A percentile compares a stretch with the other conserved stretches of the same genome.
Conservation (phyloP, 2,329 filamentous ascomycete genomes). For the Colletotrichum tamarilloi region DNA sequence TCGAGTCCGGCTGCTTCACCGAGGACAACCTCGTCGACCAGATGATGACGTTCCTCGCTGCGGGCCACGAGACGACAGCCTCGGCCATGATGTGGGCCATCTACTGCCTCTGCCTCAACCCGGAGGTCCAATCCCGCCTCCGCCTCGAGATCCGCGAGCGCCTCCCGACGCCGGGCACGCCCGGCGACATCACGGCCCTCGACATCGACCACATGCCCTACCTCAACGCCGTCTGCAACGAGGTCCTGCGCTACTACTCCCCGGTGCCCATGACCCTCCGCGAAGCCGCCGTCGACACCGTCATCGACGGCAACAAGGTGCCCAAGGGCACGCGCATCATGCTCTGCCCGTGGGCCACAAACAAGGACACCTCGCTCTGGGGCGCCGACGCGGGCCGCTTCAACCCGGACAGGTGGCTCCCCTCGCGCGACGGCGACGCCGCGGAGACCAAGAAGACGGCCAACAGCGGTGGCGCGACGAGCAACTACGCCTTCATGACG, state of each 20-base stretch:
- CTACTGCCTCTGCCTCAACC: constrained; percentile 75
- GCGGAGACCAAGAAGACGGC: constrained; percentile 50
- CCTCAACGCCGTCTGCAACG: constrained; percentile 81
- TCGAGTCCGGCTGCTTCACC: constrained; percentile 79
- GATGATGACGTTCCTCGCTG: constrained; percentile 89
- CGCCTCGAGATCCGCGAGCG: constrained; percentile 73
- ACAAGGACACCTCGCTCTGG: constrained; percentile 78
- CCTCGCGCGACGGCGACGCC: constrained; percentile 48
- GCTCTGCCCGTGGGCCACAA: constrained; percentile 74
- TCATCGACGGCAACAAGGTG: constrained; percentile 72
- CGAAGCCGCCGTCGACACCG: constrained; percentile 71
- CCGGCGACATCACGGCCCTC: constrained; percentile 57
- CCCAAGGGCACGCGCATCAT: constrained; percentile 78
- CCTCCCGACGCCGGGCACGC: constrained; percentile 62
- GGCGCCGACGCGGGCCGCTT: constrained; percentile 80
- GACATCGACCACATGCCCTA: constrained; percentile 82
- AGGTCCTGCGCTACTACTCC: constrained; percentile 78
- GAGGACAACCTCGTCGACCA: constrained; percentile 88
- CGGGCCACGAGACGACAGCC: constrained; percentile 84
- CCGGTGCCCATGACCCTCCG: constrained; percentile 80
- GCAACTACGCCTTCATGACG: constrained; percentile 82
- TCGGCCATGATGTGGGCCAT: constrained; percentile 80
- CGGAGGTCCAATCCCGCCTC: constrained; percentile 72
- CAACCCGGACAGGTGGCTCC: constrained; percentile 82
- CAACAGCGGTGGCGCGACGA: constrained; percentile 77